phyloP scores from a whole-genome alignment of 129 eudicot genomes.

The Pittosporum tobira region DNA sequence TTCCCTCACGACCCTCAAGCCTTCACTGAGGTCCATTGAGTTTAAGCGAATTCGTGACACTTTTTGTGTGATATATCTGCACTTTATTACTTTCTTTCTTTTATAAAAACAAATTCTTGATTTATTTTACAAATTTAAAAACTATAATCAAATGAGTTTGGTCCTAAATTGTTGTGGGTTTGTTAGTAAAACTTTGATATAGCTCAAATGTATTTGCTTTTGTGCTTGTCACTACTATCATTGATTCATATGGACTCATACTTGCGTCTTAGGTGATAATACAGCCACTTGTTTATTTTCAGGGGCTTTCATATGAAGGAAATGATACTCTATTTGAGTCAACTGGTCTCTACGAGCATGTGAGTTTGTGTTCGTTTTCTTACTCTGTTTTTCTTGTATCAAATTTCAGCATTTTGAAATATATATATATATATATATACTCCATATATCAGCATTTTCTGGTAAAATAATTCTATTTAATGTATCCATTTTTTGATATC shows the following conservation, averaged over 20 bases:
- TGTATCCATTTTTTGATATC: background rate
- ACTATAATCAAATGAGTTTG: background rate
- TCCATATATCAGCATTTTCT: too few relatives aligned
- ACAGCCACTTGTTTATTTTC: slow-evolving; percentile 17
- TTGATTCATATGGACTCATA: background rate
- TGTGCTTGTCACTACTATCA: background rate
- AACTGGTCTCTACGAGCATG: slow-evolving; percentile 78
- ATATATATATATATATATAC: too few relatives aligned
- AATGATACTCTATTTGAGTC: slow-evolving; percentile 81
- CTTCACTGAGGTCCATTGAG: slow-evolving; percentile 59
- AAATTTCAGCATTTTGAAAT: too few relatives aligned
- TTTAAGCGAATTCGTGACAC: background rate
- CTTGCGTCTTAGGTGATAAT: background rate
- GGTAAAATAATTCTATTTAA: background rate
- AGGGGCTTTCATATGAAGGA: slow-evolving; percentile 91
- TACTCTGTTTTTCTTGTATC: too few relatives aligned
- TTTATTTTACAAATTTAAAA: background rate
- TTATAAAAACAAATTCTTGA: too few relatives aligned
- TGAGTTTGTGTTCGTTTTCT: slow-evolving; percentile 21
- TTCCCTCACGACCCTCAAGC: slow-evolving; percentile 84
- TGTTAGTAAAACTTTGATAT: background rate
- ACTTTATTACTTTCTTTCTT: background rate
- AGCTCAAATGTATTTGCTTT: background rate
- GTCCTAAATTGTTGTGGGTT: background rate
- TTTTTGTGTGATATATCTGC: background rate